phyloP scores from a whole-genome alignment of 768 basidiomycete genomes.

The Boletus pseudo-olivaceus region DNA sequence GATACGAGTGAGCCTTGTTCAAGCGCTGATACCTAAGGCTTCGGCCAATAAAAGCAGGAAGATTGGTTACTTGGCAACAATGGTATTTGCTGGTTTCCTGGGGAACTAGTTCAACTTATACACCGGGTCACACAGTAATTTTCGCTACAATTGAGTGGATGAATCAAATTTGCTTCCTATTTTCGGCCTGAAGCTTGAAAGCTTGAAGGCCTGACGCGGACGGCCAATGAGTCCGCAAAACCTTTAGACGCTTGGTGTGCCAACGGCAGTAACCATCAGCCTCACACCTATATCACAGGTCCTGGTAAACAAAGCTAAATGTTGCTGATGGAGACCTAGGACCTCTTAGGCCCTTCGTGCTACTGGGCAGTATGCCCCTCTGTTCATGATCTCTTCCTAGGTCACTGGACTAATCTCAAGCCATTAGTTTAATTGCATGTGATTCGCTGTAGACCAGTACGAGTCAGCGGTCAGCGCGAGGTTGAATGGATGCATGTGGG shows the following conservation, averaged over 20 bases:
- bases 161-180: too few relatives aligned
- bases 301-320: background rate
- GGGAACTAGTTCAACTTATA: background rate
- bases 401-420: background rate
- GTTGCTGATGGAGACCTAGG: background rate
- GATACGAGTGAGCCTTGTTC: background rate
- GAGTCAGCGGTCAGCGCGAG: too few relatives aligned
- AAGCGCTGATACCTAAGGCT: too few relatives aligned
- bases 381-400: background rate
- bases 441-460: background rate
- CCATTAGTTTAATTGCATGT: background rate
- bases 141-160: background rate
- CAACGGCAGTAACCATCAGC: background rate
- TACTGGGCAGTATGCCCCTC: constrained; percentile 10
- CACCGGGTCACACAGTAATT: background rate
- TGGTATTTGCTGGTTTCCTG: background rate
- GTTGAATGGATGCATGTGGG: too few relatives aligned
- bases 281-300: background rate
- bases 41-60: too few relatives aligned
- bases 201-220: too few relatives aligned
- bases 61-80: too few relatives aligned
- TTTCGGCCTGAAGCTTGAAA: too few relatives aligned
- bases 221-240: too few relatives aligned
- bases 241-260: too few relatives aligned
- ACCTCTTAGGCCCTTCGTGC: background rate